These are phyloP conservation scores for Leccinellum luteum DNA, from an alignment of 768 basidiomycete species.

Conservation along the genomic window DNA sequence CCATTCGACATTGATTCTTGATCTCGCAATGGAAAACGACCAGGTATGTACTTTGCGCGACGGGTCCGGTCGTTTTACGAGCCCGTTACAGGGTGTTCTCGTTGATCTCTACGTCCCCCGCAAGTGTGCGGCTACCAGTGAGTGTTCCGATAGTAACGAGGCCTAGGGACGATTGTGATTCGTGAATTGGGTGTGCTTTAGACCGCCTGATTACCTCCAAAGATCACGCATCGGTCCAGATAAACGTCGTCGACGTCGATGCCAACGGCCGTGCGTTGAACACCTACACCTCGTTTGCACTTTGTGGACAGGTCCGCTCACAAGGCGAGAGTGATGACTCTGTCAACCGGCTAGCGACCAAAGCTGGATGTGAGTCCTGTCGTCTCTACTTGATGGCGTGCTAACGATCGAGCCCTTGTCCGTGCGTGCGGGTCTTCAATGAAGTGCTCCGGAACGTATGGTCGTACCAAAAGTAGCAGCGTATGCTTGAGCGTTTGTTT, in stretches of 20 bases:
- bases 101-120: constrained; percentile 99
- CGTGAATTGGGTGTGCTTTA: constrained; percentile 32
- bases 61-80: background rate
- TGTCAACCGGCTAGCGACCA: constrained; percentile 92
- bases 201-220: constrained; percentile 98
- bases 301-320: constrained; percentile 91
- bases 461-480: constrained; percentile 84
- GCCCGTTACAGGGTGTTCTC: constrained; percentile 74
- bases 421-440: constrained; percentile 7
- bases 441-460: constrained; percentile 95
- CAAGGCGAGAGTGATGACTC: constrained; percentile 97
- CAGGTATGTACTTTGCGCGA: constrained; percentile 49
- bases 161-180: background rate
- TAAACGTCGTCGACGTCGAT: constrained; percentile 94
- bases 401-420: constrained; percentile 10
- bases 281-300: constrained; percentile 88
- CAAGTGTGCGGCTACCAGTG: constrained; percentile 98
- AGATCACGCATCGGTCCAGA: constrained; percentile 98
- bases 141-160: constrained; percentile 33
- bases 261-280: constrained; percentile 74
- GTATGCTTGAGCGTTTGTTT: constrained; percentile 13
- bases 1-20: constrained; percentile 4
- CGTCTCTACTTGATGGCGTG: background rate
- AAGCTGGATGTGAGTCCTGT: constrained; percentile 80
- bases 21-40: constrained; percentile 83